Conservation (phyloP, 1,139 yeast species). For the Diutina ranongensis region DNA sequence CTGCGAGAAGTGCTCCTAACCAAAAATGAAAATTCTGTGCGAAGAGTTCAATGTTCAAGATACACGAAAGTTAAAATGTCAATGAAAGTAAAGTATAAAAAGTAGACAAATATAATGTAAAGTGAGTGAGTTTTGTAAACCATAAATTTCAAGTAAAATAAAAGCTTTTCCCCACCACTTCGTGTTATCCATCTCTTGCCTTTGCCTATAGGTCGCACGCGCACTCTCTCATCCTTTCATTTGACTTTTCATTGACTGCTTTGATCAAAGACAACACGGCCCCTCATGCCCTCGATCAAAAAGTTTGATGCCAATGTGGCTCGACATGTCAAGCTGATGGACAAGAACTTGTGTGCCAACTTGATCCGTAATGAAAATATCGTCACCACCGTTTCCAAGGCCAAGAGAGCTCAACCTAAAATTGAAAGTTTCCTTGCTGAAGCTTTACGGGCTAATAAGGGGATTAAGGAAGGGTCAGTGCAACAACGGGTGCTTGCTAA, state of each 20-base stretch:
- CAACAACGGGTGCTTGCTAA: slow-evolving; percentile 8
- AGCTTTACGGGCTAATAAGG: slow-evolving; percentile 16
- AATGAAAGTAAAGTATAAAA: too few relatives aligned
- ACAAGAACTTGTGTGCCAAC: slow-evolving; percentile 35
- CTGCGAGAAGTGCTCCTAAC: too few relatives aligned
- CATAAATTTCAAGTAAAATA: too few relatives aligned
- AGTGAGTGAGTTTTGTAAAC: too few relatives aligned
- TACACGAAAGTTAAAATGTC: too few relatives aligned
- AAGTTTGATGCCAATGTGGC: slow-evolving; percentile 34
- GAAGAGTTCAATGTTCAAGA: too few relatives aligned
- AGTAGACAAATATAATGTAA: too few relatives aligned
- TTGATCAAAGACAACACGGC: neutral
- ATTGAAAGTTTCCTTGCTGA: slow-evolving; percentile 29
- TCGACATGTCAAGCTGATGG: slow-evolving; percentile 34
- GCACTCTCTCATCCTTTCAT: neutral
- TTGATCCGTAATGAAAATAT: slow-evolving; percentile 35
- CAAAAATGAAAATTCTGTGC: too few relatives aligned
- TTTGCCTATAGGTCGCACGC: neutral
- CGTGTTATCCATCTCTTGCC: neutral
- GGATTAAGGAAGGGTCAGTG: neutral
- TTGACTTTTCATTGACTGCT: neutral
- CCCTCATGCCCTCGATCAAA: slow-evolving; percentile 31
- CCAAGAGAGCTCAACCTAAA: slow-evolving; percentile 35
- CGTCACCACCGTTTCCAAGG: slow-evolving; percentile 34
- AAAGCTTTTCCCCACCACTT: too few relatives aligned